Evolutionary conservation across 768 basidiomycete genomes (phyloP).

Genomic region (Hydnomerulius pinastri): DNA sequence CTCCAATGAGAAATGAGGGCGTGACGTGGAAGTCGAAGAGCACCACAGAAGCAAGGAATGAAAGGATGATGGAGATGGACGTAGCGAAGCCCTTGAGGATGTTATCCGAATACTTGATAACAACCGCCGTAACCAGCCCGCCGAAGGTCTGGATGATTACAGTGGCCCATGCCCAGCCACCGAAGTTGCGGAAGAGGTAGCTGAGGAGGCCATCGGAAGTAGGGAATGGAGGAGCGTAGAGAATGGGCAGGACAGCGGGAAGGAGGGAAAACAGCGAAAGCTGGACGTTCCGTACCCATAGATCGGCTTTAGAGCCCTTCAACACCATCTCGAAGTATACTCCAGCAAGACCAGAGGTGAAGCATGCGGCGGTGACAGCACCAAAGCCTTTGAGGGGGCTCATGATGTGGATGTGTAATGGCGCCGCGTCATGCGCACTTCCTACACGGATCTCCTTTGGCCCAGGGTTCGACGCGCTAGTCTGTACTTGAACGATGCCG

Average conservation of each 20-base stretch:
- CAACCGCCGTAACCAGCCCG: constrained; percentile 90
- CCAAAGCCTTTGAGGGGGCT: constrained; percentile 78
- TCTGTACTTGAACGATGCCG: constrained; percentile 93
- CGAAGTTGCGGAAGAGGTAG: constrained; percentile 83
- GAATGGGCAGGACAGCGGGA: constrained; percentile 82
- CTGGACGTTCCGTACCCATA: constrained; percentile 92
- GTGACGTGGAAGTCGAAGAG: constrained; percentile 93
- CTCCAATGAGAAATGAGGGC: constrained; percentile 81
- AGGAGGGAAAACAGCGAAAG: constrained; percentile 87
- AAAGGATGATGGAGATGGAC: constrained; percentile 88
- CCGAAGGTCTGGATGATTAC: constrained; percentile 90
- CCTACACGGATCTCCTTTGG: constrained; percentile 50
- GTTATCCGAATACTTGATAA: constrained; percentile 97
- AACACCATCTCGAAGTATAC: constrained; percentile 96
- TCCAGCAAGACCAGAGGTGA: constrained; percentile 88
- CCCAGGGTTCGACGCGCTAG: constrained; percentile 38
- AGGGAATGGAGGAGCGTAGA: constrained; percentile 50
- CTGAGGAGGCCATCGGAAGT: constrained; percentile 51
- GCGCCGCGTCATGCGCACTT: constrained; percentile 66
- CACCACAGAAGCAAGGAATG: constrained; percentile 90
- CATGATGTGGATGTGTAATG: constrained; percentile 70
- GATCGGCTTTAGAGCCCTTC: constrained; percentile 79
- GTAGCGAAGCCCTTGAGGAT: constrained; percentile 98
- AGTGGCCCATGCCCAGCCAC: constrained; percentile 93
- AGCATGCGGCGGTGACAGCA: constrained; percentile 83